A percentile compares a stretch with the other conserved stretches of the same genome.
Conservation (phyloP, 2,329 filamentous ascomycete species). For the Malbranchea zuffiana region DNA sequence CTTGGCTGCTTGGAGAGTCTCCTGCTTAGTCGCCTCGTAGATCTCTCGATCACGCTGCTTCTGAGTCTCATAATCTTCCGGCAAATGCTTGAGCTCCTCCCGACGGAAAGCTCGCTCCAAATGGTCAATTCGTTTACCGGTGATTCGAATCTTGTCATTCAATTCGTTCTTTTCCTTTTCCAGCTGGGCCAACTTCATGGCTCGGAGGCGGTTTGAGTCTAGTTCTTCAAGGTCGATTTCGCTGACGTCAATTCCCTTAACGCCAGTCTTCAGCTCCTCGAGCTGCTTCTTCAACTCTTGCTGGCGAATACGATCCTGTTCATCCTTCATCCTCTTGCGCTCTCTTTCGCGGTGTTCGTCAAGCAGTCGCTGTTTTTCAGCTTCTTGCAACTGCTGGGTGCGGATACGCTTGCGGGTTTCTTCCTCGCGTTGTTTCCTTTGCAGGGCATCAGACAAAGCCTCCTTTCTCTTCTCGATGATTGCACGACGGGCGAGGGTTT, state of each 20-base stretch:
- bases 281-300: conserved; percentile 90
- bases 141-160: conserved; percentile 78
- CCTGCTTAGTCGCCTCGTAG: conserved; percentile 66
- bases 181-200: conserved; percentile 87
- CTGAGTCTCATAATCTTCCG: conserved; percentile 75
- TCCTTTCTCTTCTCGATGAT: conserved; percentile 96
- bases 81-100: conserved; percentile 86
- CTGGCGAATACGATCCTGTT: conserved; percentile 80
- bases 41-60: conserved; percentile 64
- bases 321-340: conserved; percentile 70
- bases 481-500: conserved; percentile 74
- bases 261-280: conserved; percentile 78
- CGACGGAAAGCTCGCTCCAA: conserved; percentile 92
- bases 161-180: conserved; percentile 98
- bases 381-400: conserved; percentile 78
- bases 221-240: conserved; percentile 66
- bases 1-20: conserved; percentile 71
- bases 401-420: conserved; percentile 76
- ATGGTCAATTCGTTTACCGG: conserved; percentile 92
- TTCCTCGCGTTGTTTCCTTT: conserved; percentile 84
- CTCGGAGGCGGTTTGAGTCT: conserved; percentile 80
- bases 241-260: conserved; percentile 69
- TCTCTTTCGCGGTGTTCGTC: conserved; percentile 89
- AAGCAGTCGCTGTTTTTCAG: conserved; percentile 77
- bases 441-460: conserved; percentile 76